phyloP scores from a whole-genome alignment of 83 land plant species.

The Thuja plicata region DNA sequence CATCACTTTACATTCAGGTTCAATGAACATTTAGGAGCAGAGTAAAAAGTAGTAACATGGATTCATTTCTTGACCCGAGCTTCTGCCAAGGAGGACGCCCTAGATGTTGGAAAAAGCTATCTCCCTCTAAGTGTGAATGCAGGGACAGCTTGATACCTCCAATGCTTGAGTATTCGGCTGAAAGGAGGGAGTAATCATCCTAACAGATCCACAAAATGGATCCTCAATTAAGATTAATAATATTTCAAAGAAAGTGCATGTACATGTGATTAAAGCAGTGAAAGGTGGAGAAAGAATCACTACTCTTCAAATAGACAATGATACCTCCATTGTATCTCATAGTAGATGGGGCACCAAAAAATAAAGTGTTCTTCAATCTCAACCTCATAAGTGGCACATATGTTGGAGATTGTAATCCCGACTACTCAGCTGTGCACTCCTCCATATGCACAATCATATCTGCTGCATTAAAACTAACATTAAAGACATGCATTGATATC shows the following conservation, averaged over 20 bases:
- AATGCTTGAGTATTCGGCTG: neutral
- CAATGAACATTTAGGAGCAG: neutral
- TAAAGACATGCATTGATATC: no score
- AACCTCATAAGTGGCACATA: neutral
- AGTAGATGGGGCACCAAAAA: neutral
- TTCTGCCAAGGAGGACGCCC: neutral
- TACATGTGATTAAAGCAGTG: neutral
- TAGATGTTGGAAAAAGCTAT: neutral
- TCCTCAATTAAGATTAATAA: neutral
- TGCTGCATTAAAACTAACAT: no score
- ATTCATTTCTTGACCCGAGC: no score
- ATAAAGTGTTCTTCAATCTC: neutral
- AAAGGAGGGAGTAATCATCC: neutral
- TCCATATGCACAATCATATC: no score
- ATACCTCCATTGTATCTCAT: neutral
- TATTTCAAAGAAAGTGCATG: neutral
- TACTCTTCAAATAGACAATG: neutral
- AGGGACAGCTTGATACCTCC: neutral
- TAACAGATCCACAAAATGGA: neutral
- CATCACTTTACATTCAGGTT: neutral
- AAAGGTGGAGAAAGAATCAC: neutral
- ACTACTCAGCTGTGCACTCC: no score
- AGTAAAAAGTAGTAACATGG: neutral
- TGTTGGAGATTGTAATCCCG: neutral
- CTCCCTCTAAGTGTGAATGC: neutral